Evolutionary conservation across 1,284 basidiomycete species (phyloP).

Genomic region (Fomitopsis betulina): DNA sequence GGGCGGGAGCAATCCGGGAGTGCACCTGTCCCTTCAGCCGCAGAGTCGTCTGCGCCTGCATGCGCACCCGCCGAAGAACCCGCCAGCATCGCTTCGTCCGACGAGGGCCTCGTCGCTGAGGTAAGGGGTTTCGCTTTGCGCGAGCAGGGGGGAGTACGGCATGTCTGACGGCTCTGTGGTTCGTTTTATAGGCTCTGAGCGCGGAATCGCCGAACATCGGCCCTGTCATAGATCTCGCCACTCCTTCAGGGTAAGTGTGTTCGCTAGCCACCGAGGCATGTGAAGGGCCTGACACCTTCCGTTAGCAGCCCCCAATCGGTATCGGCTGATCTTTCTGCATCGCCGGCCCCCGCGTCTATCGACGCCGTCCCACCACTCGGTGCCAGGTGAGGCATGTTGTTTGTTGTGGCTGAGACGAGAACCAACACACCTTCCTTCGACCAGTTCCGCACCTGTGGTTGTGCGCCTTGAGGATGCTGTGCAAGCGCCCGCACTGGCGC

Average conservation of each 20-base stretch:
- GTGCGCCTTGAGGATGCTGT: neutral
- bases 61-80: neutral
- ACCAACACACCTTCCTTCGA: neutral
- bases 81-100: neutral
- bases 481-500: neutral
- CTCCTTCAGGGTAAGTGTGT: conserved; percentile 1
- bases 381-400: neutral
- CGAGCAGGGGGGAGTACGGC: neutral
- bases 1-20: neutral
- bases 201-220: neutral
- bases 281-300: conserved; percentile 1
- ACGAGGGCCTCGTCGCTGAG: neutral
- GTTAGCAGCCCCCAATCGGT: neutral
- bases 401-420: neutral
- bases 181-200: neutral
- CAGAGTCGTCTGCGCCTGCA: conserved; percentile 2
- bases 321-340: neutral
- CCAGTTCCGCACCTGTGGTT: neutral
- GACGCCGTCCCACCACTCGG: neutral
- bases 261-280: conserved; percentile 1
- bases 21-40: neutral
- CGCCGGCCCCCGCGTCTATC: neutral
- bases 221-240: neutral
- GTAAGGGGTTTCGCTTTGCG: neutral
- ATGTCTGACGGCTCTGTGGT: neutral